Conservation (phyloP, 129 eudicot species). For the Saussurea involucrata region DNA sequence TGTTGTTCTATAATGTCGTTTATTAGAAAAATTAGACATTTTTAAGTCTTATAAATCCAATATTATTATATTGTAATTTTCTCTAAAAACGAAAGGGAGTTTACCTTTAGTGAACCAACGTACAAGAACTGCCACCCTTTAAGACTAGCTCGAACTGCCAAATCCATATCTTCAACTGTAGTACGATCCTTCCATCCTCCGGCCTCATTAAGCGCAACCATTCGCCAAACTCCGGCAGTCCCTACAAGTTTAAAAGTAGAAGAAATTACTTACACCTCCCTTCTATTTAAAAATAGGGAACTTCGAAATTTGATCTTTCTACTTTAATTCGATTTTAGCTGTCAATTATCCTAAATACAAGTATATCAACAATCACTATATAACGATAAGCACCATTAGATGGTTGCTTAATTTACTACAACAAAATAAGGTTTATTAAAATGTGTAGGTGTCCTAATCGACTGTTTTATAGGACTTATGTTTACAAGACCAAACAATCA, state of each 20-base stretch:
- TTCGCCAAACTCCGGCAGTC: constrained; percentile 40
- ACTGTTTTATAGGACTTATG: not conserved
- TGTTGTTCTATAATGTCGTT: not conserved
- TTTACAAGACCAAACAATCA: not conserved
- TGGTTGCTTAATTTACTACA: not conserved
- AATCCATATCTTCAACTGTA: constrained; percentile 52
- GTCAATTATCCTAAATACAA: not conserved
- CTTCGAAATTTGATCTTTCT: not conserved
- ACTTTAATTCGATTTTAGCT: not conserved
- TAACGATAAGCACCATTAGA: not conserved
- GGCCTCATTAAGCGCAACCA: constrained; percentile 37
- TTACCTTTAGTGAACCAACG: constrained; percentile 39
- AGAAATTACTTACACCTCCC: not conserved
- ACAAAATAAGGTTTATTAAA: not conserved
- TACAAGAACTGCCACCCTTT: constrained; percentile 50
- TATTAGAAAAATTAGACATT: not conserved
- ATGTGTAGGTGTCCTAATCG: not conserved
- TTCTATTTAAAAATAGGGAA: not conserved
- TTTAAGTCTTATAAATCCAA: not conserved
- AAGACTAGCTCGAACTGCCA: constrained; percentile 33
- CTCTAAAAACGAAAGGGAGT: not conserved
- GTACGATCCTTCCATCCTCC: constrained; percentile 62
- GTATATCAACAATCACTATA: not conserved
- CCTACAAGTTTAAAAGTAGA: not conserved
- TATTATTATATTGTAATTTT: not conserved